Conservation (phyloP, 306 rosid species). For the Notholithocarpus densiflorus region DNA sequence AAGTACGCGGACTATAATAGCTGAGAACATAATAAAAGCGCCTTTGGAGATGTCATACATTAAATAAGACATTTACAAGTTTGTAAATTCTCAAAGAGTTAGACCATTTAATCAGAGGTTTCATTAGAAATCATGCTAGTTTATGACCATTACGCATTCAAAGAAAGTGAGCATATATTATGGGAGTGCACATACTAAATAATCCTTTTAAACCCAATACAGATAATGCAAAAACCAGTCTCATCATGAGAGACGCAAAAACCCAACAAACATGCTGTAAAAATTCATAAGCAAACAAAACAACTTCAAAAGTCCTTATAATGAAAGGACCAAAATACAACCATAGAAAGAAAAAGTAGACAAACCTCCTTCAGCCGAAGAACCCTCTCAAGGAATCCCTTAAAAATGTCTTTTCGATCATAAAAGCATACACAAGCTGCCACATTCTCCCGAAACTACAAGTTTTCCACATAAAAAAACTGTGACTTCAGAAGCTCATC, state of each 20-base stretch:
- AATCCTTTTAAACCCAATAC: background rate
- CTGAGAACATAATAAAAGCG: too few relatives aligned
- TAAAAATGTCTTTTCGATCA: slow-evolving; percentile 69
- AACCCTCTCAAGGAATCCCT: slow-evolving; percentile 83
- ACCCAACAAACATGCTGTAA: background rate
- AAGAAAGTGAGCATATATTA: background rate
- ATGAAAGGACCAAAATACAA: background rate
- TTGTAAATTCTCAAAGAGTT: background rate
- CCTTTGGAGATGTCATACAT: background rate
- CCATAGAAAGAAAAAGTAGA: slow-evolving; percentile 1
- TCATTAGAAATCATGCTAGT: background rate
- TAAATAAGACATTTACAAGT: background rate
- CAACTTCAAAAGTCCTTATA: background rate
- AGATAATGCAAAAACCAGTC: background rate
- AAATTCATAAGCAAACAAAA: background rate
- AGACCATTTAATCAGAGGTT: too few relatives aligned
- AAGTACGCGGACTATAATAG: too few relatives aligned
- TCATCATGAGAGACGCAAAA: background rate
- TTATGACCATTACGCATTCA: background rate
- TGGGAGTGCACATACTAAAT: background rate
- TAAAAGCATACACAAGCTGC: slow-evolving; percentile 94
- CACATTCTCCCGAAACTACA: slow-evolving; percentile 95
- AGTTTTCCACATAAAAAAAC: background rate
- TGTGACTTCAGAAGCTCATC: slow-evolving; percentile 1
- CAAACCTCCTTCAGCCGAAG: slow-evolving; percentile 79